Evolutionary conservation across 768 basidiomycete genomes (phyloP).

Genomic region (Astraeus odoratus): DNA sequence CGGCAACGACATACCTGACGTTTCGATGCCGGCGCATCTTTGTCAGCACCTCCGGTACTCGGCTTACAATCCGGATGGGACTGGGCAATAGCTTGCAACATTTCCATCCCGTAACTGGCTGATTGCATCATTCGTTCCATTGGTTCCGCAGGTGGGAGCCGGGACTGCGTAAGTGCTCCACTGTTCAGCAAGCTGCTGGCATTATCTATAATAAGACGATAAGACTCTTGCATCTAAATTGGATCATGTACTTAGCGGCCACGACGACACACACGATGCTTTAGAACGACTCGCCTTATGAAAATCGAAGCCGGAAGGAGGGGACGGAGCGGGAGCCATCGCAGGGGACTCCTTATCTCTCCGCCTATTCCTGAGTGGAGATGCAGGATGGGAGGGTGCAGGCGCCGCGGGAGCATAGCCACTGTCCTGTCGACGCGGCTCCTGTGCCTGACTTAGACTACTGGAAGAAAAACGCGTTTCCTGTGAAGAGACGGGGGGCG

Average conservation of each 20-base stretch:
- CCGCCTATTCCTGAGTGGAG: slow-evolving; percentile 31
- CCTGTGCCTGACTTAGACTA: slow-evolving; percentile 22
- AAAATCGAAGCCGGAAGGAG: slow-evolving; percentile 33
- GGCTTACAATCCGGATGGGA: slow-evolving; percentile 24
- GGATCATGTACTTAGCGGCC: slow-evolving; percentile 9
- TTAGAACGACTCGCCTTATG: slow-evolving; percentile 28
- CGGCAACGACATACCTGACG: slow-evolving; percentile 28
- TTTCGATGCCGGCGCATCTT: slow-evolving; percentile 25
- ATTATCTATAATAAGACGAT: slow-evolving; percentile 35
- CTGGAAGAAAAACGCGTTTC: slow-evolving; percentile 27
- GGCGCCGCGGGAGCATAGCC: slow-evolving; percentile 23
- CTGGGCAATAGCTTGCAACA: slow-evolving; percentile 22
- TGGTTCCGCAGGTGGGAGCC: slow-evolving; percentile 23
- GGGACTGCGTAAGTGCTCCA: slow-evolving; percentile 17
- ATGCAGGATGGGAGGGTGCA: slow-evolving; percentile 17
- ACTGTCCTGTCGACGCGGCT: slow-evolving; percentile 28
- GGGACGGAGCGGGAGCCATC: slow-evolving; percentile 18
- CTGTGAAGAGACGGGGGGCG: slow-evolving; percentile 21
- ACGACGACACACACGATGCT: slow-evolving; percentile 2
- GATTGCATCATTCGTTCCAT: slow-evolving; percentile 42
- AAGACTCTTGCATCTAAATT: slow-evolving; percentile 37
- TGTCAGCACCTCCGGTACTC: slow-evolving; percentile 18
- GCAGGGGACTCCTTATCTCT: slow-evolving; percentile 30
- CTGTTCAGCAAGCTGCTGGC: slow-evolving; percentile 24
- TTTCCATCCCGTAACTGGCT: slow-evolving; percentile 32